Percentiles rank a stretch among this genome's conserved stretches.
Conservation (phyloP, 2,329 filamentous ascomycete genomes). For the Clonostachys rosea region DNA sequence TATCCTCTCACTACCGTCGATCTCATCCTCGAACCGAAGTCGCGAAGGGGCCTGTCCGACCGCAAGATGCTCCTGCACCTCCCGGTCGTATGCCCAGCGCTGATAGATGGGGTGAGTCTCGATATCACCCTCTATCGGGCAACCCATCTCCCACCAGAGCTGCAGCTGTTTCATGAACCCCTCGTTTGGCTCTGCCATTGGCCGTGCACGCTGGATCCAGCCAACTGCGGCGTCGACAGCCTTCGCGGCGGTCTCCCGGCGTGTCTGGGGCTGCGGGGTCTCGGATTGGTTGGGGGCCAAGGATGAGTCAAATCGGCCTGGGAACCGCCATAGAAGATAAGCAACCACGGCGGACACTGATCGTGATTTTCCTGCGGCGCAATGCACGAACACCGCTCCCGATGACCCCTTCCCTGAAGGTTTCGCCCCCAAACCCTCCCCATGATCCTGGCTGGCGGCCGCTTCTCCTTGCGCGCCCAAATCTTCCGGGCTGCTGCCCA, state of each 20-base stretch:
- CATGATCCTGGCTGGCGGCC: constrained; percentile 2
- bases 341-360: constrained; percentile 82
- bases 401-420: constrained; percentile 34
- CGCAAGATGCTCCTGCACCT: constrained; percentile 55
- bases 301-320: constrained; percentile 38
- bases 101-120: constrained; percentile 74
- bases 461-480: background rate
- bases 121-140: constrained; percentile 54
- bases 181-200: constrained; percentile 81
- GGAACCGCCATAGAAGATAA: constrained; percentile 71
- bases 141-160: constrained; percentile 84
- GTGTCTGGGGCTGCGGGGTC: constrained; percentile 10
- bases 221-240: constrained; percentile 61
- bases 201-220: constrained; percentile 64
- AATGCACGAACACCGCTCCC: constrained; percentile 56
- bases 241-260: constrained; percentile 27
- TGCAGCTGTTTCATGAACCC: constrained; percentile 89
- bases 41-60: constrained; percentile 76
- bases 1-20: constrained; percentile 18
- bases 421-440: constrained; percentile 8
- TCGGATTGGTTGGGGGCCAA: constrained; percentile 21
- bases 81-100: constrained; percentile 56
- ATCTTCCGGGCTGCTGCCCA: constrained; percentile 27
- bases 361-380: constrained; percentile 94
- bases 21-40: constrained; percentile 79